phyloP scores from a whole-genome alignment of 1,284 basidiomycete species.

The Stygiomarasmius scandens region DNA sequence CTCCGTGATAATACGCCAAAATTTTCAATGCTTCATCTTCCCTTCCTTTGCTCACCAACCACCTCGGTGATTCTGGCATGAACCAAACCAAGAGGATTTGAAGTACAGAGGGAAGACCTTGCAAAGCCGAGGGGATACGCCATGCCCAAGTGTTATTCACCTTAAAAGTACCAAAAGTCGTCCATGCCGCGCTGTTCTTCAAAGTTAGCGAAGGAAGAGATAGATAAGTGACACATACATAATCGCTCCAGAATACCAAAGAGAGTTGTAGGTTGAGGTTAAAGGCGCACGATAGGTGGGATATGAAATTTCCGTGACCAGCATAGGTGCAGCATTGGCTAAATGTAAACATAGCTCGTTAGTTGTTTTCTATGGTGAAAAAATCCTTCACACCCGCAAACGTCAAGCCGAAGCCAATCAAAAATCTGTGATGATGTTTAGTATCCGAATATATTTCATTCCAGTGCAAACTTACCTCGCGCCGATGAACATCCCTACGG shows the following conservation, averaged over 20 bases:
- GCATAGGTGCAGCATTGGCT: constrained; percentile 72
- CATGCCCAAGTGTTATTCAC: constrained; percentile 70
- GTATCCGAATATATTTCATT: neutral
- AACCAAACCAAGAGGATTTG: constrained; percentile 65
- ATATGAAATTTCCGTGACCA: constrained; percentile 79
- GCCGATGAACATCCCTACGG: constrained; percentile 81
- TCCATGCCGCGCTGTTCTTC: constrained; percentile 65
- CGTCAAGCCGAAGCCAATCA: constrained; percentile 80
- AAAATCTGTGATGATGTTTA: constrained; percentile 44
- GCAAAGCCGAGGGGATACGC: constrained; percentile 73
- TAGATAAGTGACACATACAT: constrained; percentile 37
- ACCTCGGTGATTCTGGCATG: constrained; percentile 74
- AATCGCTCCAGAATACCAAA: constrained; percentile 79
- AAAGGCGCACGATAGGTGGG: constrained; percentile 75
- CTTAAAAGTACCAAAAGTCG: constrained; percentile 73
- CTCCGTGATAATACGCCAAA: constrained; percentile 76
- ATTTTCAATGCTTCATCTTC: constrained; percentile 61
- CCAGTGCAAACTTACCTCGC: constrained; percentile 50
- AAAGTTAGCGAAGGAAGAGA: too few species aligned
- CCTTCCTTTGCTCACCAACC: constrained; percentile 65
- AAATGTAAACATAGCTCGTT: too few species aligned
- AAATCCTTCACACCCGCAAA: constrained; percentile 52
- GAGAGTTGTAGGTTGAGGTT: constrained; percentile 77
- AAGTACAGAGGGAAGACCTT: constrained; percentile 62
- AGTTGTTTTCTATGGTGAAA: too few species aligned